These are phyloP conservation scores for Sonneratia alba DNA, from an alignment of 345 rosid genomes.

Conservation along the genomic window DNA sequence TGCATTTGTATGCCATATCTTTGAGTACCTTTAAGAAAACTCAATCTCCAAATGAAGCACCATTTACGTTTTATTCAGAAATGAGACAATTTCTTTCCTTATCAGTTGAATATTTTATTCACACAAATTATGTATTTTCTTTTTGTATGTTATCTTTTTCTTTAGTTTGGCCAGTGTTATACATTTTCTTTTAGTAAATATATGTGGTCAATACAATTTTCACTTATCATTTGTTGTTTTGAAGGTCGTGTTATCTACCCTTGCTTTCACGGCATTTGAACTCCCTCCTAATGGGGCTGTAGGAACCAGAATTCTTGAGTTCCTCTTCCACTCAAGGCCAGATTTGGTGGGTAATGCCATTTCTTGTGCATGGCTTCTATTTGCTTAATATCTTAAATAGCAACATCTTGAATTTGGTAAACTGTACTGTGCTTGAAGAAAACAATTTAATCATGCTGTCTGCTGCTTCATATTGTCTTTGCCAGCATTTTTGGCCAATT, in stretches of 20 bases:
- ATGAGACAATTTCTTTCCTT: background rate
- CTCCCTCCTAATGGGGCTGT: conserved; percentile 96
- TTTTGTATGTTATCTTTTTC: background rate
- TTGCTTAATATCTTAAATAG: background rate
- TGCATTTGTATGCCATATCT: background rate
- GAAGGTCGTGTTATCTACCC: conserved; percentile 85
- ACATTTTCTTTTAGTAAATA: background rate
- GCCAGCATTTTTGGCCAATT: background rate
- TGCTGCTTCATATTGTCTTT: background rate
- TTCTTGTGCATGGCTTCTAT: background rate
- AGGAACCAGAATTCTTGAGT: conserved; percentile 79
- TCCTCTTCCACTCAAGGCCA: conserved; percentile 82
- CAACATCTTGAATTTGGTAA: background rate
- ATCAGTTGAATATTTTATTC: background rate
- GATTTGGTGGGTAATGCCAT: conserved; percentile 54
- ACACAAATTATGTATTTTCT: background rate
- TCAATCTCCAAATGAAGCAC: background rate
- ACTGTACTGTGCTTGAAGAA: background rate
- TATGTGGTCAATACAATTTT: background rate
- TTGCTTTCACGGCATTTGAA: conserved; percentile 94
- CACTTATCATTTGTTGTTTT: conserved; percentile 16
- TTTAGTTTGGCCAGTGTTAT: background rate
- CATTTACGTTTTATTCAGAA: background rate
- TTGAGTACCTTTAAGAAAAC: background rate
- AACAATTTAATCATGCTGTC: background rate